Percentiles rank a stretch among this genome's conserved stretches.
Evolutionary conservation across 2,329 filamentous ascomycete species (phyloP).

Genomic region (Colletotrichum somersetense): DNA sequence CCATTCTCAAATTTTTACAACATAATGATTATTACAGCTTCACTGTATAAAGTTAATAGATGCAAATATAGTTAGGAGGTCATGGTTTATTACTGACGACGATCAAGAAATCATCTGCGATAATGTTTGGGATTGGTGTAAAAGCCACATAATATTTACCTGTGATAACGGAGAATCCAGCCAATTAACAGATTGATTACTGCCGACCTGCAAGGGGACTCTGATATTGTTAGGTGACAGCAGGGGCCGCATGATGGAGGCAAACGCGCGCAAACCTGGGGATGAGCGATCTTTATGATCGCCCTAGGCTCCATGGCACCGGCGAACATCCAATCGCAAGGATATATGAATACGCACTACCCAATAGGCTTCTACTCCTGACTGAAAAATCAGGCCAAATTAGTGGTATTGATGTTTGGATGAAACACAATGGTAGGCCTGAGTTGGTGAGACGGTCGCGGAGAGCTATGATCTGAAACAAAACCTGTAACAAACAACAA

Average conservation of each 20-base stretch:
- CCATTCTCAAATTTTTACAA: too few species aligned
- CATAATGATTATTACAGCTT: too few species aligned
- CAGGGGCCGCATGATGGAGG: not conserved
- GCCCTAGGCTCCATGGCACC: too few species aligned
- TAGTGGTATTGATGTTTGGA: not conserved
- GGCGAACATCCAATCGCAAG: conserved; percentile 14
- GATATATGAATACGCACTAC: not conserved
- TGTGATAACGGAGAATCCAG: not conserved
- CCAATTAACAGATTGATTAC: too few species aligned
- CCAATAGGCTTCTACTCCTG: conserved; percentile 5
- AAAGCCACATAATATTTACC: not conserved
- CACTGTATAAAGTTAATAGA: too few species aligned
- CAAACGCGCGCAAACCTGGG: not conserved
- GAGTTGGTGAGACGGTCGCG: not conserved
- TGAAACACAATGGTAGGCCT: conserved; percentile 20
- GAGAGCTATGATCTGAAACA: conserved; percentile 21
- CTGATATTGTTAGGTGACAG: not conserved
- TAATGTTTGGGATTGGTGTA: not conserved
- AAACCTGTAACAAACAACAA: conserved; percentile 19
- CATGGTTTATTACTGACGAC: accelerated
- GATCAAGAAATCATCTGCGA: not conserved
- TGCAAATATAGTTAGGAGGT: too few species aligned
- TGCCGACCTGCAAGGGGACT: too few species aligned
- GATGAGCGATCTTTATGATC: not conserved
- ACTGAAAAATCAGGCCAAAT: conserved; percentile 17